These are phyloP conservation scores for Peterozyma xylosa DNA, from an alignment of 805 yeast species.

Conservation along the genomic window DNA sequence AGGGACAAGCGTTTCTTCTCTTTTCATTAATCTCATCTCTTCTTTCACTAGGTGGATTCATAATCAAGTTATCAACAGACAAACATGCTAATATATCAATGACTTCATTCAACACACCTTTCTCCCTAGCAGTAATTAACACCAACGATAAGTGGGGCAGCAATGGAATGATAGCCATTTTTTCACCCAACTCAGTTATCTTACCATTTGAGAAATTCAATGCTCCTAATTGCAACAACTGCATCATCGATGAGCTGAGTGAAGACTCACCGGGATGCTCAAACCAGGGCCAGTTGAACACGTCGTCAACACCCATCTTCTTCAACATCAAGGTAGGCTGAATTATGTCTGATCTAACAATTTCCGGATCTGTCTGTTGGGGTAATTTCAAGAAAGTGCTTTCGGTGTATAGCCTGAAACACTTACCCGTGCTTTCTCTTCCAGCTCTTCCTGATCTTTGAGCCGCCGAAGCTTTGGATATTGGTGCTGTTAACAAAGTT, in stretches of 20 bases:
- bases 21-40: constrained; percentile 81
- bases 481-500: constrained; percentile 85
- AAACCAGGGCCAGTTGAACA: constrained; percentile 86
- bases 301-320: constrained; percentile 74
- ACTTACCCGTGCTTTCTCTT: constrained; percentile 89
- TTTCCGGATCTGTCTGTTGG: constrained; percentile 88
- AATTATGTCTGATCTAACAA: constrained; percentile 76
- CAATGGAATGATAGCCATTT: constrained; percentile 84
- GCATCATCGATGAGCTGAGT: constrained; percentile 66
- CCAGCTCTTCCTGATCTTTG: constrained; percentile 99
- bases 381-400: constrained; percentile 55
- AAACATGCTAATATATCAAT: constrained; percentile 88
- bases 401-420: constrained; percentile 78
- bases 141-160: constrained; percentile 92
- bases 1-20: constrained; percentile 59
- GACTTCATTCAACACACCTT: constrained; percentile 48
- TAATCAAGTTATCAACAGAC: constrained; percentile 81
- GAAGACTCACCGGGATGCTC: constrained; percentile 84
- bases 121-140: constrained; percentile 57
- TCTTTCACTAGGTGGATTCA: constrained; percentile 71
- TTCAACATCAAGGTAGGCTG: constrained; percentile 81
- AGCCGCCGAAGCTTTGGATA: constrained; percentile 88
- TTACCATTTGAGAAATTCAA: constrained; percentile 59
- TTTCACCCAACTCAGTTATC: constrained; percentile 71
- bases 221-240: constrained; percentile 74